Evolutionary conservation across 768 basidiomycete species (phyloP).

Genomic region (Sutorius australiensis): DNA sequence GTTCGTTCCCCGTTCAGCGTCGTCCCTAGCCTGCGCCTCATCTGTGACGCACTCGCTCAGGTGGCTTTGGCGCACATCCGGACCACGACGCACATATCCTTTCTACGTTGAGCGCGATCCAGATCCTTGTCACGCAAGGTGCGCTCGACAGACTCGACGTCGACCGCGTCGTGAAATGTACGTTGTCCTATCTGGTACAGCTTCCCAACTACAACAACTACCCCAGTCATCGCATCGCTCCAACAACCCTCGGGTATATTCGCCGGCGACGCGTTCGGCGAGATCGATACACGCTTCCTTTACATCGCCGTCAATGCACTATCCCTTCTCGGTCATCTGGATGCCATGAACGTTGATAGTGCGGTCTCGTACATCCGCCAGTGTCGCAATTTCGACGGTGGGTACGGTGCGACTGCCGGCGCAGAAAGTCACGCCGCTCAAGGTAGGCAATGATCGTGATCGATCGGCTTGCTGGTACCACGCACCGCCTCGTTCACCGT

Average conservation of each 20-base stretch:
- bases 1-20: constrained; percentile 31
- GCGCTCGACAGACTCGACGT: constrained; percentile 70
- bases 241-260: constrained; percentile 88
- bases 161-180: constrained; percentile 72
- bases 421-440: constrained; percentile 93
- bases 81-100: constrained; percentile 89
- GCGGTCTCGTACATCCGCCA: constrained; percentile 67
- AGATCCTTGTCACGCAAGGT: constrained; percentile 84
- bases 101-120: constrained; percentile 86
- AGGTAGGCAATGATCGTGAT: constrained; percentile 45
- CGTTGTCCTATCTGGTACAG: constrained; percentile 19
- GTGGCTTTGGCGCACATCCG: constrained; percentile 89
- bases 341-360: constrained; percentile 61
- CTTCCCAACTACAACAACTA: not conserved
- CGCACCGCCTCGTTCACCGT: no score
- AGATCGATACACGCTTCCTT: constrained; percentile 85
- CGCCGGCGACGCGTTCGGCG: constrained; percentile 88
- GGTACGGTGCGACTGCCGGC: constrained; percentile 79
- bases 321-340: constrained; percentile 73
- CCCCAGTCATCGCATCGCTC: constrained; percentile 73
- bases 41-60: constrained; percentile 40
- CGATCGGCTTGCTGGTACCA: no score
- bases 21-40: not conserved
- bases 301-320: constrained; percentile 85
- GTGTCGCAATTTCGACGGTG: constrained; percentile 94